phyloP scores from a whole-genome alignment of 164 flowering plant species.

The Buxus sempervirens region DNA sequence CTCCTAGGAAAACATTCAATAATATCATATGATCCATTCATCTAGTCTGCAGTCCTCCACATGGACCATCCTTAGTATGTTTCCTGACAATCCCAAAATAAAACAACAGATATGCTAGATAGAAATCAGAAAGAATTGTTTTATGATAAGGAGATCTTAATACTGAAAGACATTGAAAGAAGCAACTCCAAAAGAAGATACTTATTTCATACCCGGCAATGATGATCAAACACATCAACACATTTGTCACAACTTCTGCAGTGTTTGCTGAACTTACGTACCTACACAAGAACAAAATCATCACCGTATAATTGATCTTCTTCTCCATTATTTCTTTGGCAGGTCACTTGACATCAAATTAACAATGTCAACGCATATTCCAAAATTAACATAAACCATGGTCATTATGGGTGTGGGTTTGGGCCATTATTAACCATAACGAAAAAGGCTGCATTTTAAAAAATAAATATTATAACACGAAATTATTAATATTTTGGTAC shows the following conservation, averaged over 20 bases:
- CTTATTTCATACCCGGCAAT: slow-evolving; percentile 61
- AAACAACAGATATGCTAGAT: too few relatives aligned
- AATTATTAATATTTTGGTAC: too few relatives aligned
- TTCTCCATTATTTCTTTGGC: background rate
- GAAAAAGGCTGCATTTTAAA: too few relatives aligned
- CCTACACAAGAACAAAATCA: slow-evolving; percentile 34
- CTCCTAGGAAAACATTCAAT: background rate
- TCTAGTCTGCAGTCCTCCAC: background rate
- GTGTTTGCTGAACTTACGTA: slow-evolving; percentile 83
- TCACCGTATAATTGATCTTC: background rate
- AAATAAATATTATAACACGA: too few relatives aligned
- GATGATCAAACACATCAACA: slow-evolving; percentile 94
- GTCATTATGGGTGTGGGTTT: too few relatives aligned
- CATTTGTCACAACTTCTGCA: slow-evolving; percentile 94
- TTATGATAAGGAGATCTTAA: background rate
- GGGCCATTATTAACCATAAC: too few relatives aligned
- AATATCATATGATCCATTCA: background rate
- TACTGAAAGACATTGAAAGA: background rate
- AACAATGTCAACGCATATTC: too few relatives aligned
- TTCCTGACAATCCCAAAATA: background rate
- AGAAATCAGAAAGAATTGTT: background rate
- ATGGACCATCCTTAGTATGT: background rate
- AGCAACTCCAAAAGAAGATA: background rate
- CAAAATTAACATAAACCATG: too few relatives aligned
- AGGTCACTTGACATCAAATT: too few relatives aligned